phyloP scores from a whole-genome alignment of 139 green algal species.

The Chlorella sp. region DNA sequence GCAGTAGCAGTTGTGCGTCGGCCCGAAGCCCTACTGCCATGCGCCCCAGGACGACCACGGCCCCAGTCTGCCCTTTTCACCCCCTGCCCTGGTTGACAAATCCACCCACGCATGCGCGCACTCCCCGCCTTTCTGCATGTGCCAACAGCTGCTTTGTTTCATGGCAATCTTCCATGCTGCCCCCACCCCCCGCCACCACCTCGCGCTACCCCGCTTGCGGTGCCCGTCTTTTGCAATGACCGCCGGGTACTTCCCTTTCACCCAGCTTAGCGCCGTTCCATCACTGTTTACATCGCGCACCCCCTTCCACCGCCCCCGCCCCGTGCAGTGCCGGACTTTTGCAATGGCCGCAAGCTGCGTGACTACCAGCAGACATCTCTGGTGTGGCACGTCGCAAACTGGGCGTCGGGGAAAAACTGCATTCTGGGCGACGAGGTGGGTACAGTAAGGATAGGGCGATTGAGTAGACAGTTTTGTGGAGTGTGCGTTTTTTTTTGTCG shows the following conservation, averaged over 20 bases:
- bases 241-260: neutral
- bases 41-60: too few relatives aligned
- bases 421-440: conserved; percentile 93
- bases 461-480: neutral
- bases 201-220: neutral
- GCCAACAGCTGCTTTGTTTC: too few relatives aligned
- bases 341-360: conserved; percentile 76
- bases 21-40: too few relatives aligned
- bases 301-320: neutral
- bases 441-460: neutral
- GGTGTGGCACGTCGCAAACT: conserved; percentile 86
- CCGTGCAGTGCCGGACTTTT: conserved; percentile 69
- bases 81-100: too few relatives aligned
- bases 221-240: conserved; percentile 50
- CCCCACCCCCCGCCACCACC: neutral
- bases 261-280: neutral
- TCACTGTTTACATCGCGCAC: neutral
- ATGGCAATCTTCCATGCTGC: neutral
- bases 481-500: too few relatives aligned
- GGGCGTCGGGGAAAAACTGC: conserved; percentile 62
- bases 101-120: too few relatives aligned
- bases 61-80: too few relatives aligned
- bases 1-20: too few relatives aligned
- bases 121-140: too few relatives aligned
- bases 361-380: conserved; percentile 83